phyloP scores from a whole-genome alignment of 176 grass and related monocot genomes.

The Aegilops tauschii region DNA sequence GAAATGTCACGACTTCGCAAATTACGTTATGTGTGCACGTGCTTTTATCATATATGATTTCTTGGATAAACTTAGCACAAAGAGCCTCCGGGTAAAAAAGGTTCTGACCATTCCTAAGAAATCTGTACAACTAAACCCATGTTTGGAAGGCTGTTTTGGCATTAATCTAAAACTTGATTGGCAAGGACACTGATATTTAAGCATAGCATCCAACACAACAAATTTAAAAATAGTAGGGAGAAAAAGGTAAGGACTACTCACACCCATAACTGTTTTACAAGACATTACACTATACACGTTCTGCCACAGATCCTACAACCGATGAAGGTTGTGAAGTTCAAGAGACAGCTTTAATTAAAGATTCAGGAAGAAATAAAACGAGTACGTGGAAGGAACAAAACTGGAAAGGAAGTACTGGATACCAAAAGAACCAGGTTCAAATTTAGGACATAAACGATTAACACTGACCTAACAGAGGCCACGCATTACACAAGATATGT shows the following conservation, averaged over 20 bases:
- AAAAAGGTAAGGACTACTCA: not conserved
- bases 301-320: not conserved
- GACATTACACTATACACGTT: not conserved
- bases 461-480: conserved; percentile 97
- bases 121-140: too few relatives aligned
- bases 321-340: not conserved
- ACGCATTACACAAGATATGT: conserved; percentile 65
- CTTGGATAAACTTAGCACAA: not conserved
- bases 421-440: conserved; percentile 37
- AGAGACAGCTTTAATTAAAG: not conserved
- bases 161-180: too few relatives aligned
- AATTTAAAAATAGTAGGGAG: not conserved
- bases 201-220: not conserved
- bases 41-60: not conserved
- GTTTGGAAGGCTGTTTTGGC: too few relatives aligned
- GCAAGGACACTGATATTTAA: too few relatives aligned
- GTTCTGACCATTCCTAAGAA: not conserved
- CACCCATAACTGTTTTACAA: not conserved
- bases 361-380: not conserved
- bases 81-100: not conserved
- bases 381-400: conserved; percentile 24
- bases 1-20: too few relatives aligned
- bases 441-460: conserved; percentile 77
- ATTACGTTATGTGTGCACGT: too few relatives aligned
- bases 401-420: not conserved